Conservation (phyloP, 352 stramenopile genomes). For the Phytophthora fragariae region DNA sequence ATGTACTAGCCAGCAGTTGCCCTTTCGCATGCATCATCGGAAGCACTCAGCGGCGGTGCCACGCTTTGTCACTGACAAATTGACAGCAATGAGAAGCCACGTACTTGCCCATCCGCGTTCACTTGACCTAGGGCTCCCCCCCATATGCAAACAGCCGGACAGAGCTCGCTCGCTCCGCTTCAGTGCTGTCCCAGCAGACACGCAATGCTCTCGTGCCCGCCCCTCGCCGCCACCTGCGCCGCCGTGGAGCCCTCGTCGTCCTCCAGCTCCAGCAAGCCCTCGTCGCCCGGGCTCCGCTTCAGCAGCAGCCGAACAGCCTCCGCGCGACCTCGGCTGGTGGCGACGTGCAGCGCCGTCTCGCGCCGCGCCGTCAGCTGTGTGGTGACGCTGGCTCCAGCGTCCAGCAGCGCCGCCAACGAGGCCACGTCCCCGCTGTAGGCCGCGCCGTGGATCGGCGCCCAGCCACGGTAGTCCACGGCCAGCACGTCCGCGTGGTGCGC, state of each 20-base stretch:
- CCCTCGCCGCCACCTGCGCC: constrained; percentile 35
- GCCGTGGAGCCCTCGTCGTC: constrained; percentile 36
- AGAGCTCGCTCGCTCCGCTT: neutral
- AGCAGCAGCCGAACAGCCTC: constrained; percentile 35
- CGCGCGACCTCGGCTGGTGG: constrained; percentile 35
- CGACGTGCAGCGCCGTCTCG: constrained; percentile 52
- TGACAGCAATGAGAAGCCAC: too few species aligned
- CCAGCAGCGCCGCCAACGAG: constrained; percentile 32
- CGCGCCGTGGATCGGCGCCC: constrained; percentile 62
- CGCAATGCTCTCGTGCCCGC: constrained; percentile 35
- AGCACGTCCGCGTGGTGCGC: constrained; percentile 47
- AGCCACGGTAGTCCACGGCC: constrained; percentile 65
- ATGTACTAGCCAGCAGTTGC: too few species aligned
- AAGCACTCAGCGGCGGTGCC: too few species aligned
- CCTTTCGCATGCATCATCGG: too few species aligned
- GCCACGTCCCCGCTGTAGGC: constrained; percentile 49
- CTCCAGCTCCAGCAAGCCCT: constrained; percentile 24
- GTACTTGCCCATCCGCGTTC: constrained; percentile 46
- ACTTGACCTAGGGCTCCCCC: constrained; percentile 42
- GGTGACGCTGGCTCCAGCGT: constrained; percentile 26
- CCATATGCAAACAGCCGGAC: constrained; percentile 24
- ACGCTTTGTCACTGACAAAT: too few species aligned
- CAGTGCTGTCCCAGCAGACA: constrained; percentile 25
- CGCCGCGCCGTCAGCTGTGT: constrained; percentile 32
- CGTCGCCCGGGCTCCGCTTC: constrained; percentile 15